Conservation (phyloP, 768 basidiomycete species). For the Zangia roseola region DNA sequence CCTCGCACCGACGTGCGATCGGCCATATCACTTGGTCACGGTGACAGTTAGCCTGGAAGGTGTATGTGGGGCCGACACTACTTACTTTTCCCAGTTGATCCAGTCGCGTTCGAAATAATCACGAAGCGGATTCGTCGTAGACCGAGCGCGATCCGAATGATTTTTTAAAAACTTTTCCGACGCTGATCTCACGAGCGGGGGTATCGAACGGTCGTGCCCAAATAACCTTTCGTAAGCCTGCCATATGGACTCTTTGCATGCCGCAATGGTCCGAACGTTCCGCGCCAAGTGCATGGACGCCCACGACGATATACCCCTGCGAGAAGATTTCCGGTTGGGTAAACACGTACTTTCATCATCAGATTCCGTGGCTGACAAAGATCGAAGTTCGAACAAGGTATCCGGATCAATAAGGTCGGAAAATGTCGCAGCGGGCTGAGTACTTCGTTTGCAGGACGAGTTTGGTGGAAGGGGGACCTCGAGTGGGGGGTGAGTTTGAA, state of each 20-base stretch:
- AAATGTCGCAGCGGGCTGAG: slow-evolving; percentile 15
- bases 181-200: slow-evolving; percentile 37
- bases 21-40: slow-evolving; percentile 61
- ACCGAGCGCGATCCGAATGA: slow-evolving; percentile 17
- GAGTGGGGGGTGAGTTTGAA: slow-evolving; percentile 47
- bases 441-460: slow-evolving; percentile 30
- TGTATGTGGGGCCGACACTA: neutral
- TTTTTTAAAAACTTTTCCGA: slow-evolving; percentile 28
- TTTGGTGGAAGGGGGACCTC: slow-evolving; percentile 58
- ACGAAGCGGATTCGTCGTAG: slow-evolving; percentile 37
- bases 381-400: slow-evolving; percentile 31
- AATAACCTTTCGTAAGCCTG: slow-evolving; percentile 54
- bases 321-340: slow-evolving; percentile 16
- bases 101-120: slow-evolving; percentile 68
- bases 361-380: slow-evolving; percentile 26
- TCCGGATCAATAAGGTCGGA: slow-evolving; percentile 29
- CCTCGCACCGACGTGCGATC: slow-evolving; percentile 65
- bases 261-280: slow-evolving; percentile 52
- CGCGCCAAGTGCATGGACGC: slow-evolving; percentile 67
- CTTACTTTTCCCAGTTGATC: slow-evolving; percentile 70
- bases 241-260: slow-evolving; percentile 73
- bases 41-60: slow-evolving; percentile 6
- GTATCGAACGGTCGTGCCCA: slow-evolving; percentile 39
- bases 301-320: slow-evolving; percentile 41
- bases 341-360: slow-evolving; percentile 26